Evolutionary conservation across 768 basidiomycete species (phyloP), one percentile per base, ranked within the genome.

Genomic region (Mycena metata): DNA sequence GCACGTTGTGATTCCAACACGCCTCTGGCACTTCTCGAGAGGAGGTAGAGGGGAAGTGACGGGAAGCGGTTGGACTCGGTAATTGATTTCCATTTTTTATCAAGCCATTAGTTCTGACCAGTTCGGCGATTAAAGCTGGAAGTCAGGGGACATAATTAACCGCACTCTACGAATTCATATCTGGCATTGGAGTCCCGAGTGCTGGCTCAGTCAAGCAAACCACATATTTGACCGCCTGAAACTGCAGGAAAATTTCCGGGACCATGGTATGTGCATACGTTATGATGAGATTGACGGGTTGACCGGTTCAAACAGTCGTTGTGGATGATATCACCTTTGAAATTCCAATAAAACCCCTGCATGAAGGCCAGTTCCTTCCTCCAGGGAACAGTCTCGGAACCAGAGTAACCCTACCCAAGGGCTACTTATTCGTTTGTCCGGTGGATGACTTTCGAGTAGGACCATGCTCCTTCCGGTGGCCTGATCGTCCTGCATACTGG

Each of bases 201-300:
- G 50, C 17, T 51, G 50, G 50, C 50, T 51, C 50, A 51, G 50
- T 51, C 50, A 51, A 51, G 50, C 50, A 5, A 30, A 51, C 50
- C 16, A 30, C 15, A 11, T 51, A 16, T 51, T 51, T 10, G 30
- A 51, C 15, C 26, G 26, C 50, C 50, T 16, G 16, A 21, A 51
- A 30, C 24, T 51, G 0, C 13, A 15, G 8, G 26, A 13, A 30
- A 30, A 51, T 51, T 26, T 30, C 26, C 50, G 33, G 2, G 30
- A 51, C 50, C 24, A 30, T 51, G 50, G 50, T 51, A 51, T 30
- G 50, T 30, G 30, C 13, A 30, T 30, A 15, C 26, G 24, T 49
- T 24, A 10, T 49, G 23, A 30, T 3, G 30, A 30, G 30, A 30
- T 30, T 6, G 6, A 6, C 30, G 30, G 2, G 16, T 49, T 49